Conservation (phyloP, 1,284 basidiomycete genomes). For the Leccinum cinnamomeum region DNA sequence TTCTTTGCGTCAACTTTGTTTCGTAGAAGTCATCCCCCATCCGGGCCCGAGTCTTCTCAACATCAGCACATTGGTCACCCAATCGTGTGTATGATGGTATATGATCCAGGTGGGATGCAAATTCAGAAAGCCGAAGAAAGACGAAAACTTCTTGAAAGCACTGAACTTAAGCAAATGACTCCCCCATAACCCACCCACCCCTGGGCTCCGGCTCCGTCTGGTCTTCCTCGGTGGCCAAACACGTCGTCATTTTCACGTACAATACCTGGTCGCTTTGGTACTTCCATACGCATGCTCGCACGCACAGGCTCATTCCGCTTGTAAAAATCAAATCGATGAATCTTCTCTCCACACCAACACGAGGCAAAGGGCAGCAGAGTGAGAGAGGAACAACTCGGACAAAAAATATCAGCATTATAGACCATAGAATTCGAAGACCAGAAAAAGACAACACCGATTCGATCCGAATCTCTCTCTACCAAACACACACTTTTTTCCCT, state of each 20-base stretch:
- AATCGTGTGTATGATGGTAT: background rate
- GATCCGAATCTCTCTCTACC: background rate
- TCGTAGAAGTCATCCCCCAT: no score
- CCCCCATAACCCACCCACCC: no score
- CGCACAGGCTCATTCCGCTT: background rate
- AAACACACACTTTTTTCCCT: background rate
- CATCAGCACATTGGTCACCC: background rate
- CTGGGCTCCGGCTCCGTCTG: no score
- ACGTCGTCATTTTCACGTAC: conserved; percentile 10
- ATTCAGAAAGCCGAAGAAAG: background rate
- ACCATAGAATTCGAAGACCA: background rate
- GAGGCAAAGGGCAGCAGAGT: conserved; percentile 1
- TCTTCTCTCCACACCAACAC: conserved; percentile 13
- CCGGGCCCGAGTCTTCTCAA: background rate
- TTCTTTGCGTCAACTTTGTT: background rate
- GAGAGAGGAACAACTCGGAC: background rate
- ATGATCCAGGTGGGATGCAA: background rate
- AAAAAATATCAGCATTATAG: background rate
- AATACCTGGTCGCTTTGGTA: background rate
- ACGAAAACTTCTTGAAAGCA: no score
- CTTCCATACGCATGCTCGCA: background rate
- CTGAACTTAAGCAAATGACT: no score
- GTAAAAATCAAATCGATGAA: conserved; percentile 26
- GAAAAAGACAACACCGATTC: background rate
- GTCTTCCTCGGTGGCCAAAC: background rate